Conservation (phyloP, 257 asterid species). For the Ligustrum vulgare region DNA sequence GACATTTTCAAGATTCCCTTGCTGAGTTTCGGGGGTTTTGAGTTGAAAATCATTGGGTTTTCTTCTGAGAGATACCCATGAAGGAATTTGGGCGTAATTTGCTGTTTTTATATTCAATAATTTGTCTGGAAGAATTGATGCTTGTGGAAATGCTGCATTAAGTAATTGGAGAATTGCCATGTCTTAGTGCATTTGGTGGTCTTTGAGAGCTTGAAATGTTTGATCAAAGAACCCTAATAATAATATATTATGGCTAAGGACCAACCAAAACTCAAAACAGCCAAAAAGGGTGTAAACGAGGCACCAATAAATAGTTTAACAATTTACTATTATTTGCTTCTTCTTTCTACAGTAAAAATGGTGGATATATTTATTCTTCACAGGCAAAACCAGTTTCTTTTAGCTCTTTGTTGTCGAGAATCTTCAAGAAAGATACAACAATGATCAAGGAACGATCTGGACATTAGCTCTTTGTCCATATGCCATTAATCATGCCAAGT, state of each 20-base stretch:
- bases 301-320: background rate
- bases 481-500: constrained; percentile 57
- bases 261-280: background rate
- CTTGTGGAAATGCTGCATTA: constrained; percentile 23
- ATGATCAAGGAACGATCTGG: constrained; percentile 77
- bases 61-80: constrained; percentile 39
- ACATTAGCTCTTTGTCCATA: constrained; percentile 65
- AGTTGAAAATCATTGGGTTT: constrained; percentile 30
- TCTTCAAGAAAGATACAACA: constrained; percentile 56
- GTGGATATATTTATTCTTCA: constrained; percentile 66
- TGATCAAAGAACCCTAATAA: background rate
- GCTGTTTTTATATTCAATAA: constrained; percentile 30
- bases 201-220: background rate
- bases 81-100: constrained; percentile 41
- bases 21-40: constrained; percentile 20
- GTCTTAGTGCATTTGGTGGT: background rate
- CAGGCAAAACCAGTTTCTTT: constrained; percentile 19
- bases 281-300: background rate
- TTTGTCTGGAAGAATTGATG: constrained; percentile 29
- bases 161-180: constrained; percentile 25
- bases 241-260: too few species aligned
- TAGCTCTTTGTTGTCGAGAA: too few species aligned
- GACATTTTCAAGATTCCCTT: constrained; percentile 47
- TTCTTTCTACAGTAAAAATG: constrained; percentile 29
- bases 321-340: background rate